Base-by-base conservation (phyloP, 176 grass and related monocot genomes). In the Oryza australiensis region DNA sequence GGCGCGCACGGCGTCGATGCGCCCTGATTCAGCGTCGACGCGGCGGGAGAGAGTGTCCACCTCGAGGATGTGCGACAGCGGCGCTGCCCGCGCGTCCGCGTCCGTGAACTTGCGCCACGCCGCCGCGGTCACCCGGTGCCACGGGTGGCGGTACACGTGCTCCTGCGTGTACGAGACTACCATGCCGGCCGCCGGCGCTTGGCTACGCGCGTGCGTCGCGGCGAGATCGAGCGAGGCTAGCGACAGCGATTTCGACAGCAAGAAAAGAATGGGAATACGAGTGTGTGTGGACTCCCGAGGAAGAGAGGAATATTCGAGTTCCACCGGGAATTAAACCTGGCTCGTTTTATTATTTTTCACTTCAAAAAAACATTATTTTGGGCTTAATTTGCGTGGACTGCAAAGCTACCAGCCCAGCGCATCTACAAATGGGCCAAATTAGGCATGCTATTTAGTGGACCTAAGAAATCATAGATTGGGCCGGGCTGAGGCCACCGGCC, bases 61-160 rank as follows among this genome's bases (percentile, higher is more conserved):
- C 38, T 93, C 88, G 57, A 89, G 29, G 80, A 93, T 82, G 83
- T 93, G 84, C 15, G 84, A 77, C 30, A 91, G 84, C 40, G 76
- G 1, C 3, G 34, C 46, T 13, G 64, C 62, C 22, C 73, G 60
- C 38, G 93, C 67, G 4, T 60, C 74, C 10, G 90, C 86, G 80
- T 93, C 90, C 23, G 91, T 93, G 94, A 87, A 93, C 87, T 89
- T 93, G 84, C 88, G 94, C 90, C 88, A 93, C 60, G 80, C 90
- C 16, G 90, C 94, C 1, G 90, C 80, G 20, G 88, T 97, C 4
- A 97, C 91, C 16, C 90, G 94, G 79, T 93, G 86, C 90, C 94
- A 97, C 7, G 91, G 91, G 74, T 97, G 91, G 7, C 37, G 86
- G 84, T 91, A 97, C 34, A 97, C 86, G 83, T 93, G 94, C 78